Percentiles rank a stretch among this genome's conserved stretches.
Conservation (phyloP, 768 basidiomycete species). For the Hygrophoropsis aurantiaca region DNA sequence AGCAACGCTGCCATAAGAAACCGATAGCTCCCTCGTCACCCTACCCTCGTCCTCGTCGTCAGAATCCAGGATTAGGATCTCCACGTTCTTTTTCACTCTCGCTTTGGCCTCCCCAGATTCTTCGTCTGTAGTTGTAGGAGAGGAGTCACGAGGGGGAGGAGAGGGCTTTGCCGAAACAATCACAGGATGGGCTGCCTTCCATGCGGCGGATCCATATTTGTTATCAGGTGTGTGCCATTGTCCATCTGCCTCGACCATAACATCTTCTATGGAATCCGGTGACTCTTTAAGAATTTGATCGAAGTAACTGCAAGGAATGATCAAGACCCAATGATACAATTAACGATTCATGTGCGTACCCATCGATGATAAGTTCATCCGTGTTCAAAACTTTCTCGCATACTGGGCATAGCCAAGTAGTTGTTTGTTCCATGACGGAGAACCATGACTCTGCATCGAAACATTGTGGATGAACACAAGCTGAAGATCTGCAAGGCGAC, state of each 20-base stretch:
- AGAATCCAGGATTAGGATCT: constrained; percentile 69
- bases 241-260: constrained; percentile 90
- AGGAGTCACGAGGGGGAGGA: constrained; percentile 28
- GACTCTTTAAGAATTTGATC: constrained; percentile 78
- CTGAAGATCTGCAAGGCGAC: constrained; percentile 82
- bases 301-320: constrained; percentile 67
- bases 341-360: constrained; percentile 47
- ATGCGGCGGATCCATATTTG: constrained; percentile 73
- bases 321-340: not conserved
- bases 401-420: constrained; percentile 93
- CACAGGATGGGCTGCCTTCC: constrained; percentile 60
- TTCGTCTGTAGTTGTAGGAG: constrained; percentile 28
- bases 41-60: constrained; percentile 76
- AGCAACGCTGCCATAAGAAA: constrained; percentile 55
- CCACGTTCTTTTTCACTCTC: constrained; percentile 49
- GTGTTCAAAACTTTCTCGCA: constrained; percentile 79
- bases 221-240: constrained; percentile 95
- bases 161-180: constrained; percentile 16
- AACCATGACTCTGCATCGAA: constrained; percentile 96
- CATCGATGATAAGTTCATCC: constrained; percentile 88
- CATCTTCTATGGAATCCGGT: constrained; percentile 83
- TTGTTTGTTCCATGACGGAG: constrained; percentile 93
- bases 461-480: constrained; percentile 89
- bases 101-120: constrained; percentile 33
- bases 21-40: constrained; percentile 75